Conservation (phyloP, 2,329 filamentous ascomycete species). For the Fusarium robinianum region DNA sequence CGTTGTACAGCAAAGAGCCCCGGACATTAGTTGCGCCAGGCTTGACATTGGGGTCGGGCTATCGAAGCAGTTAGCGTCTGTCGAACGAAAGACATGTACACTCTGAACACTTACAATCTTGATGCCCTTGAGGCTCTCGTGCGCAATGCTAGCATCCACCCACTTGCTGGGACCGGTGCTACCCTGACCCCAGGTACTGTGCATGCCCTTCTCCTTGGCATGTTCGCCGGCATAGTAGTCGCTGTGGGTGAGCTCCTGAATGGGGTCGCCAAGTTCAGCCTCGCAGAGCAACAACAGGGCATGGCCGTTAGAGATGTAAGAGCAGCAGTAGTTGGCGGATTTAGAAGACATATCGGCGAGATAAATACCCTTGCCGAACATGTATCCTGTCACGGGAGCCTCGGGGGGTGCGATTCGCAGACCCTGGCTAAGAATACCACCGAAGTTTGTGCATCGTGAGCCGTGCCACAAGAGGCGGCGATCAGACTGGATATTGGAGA, state of each 20-base stretch:
- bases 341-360: constrained; percentile 85
- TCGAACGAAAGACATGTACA: not conserved
- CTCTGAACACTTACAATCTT: constrained; percentile 67
- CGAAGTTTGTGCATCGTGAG: constrained; percentile 80
- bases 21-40: constrained; percentile 54
- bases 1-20: constrained; percentile 64
- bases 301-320: constrained; percentile 64
- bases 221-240: constrained; percentile 67
- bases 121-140: constrained; percentile 67
- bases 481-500: constrained; percentile 61
- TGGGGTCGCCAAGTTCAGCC: constrained; percentile 73
- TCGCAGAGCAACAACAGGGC: constrained; percentile 83
- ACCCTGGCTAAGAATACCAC: constrained; percentile 84
- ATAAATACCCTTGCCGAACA: constrained; percentile 92
- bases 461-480: constrained; percentile 87
- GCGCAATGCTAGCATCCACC: constrained; percentile 74
- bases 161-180: constrained; percentile 65
- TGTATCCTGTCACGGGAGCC: constrained; percentile 78
- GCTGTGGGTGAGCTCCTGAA: constrained; percentile 63
- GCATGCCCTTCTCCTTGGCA: constrained; percentile 62
- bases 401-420: constrained; percentile 88
- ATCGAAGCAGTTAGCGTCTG: constrained; percentile 7
- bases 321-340: constrained; percentile 76
- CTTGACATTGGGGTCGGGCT: constrained; percentile 55
- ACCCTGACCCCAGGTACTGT: constrained; percentile 74